These are phyloP conservation scores for Purpureocillium takamizusanense DNA, from an alignment of 2,329 filamentous ascomycete species.

Conservation along the genomic window DNA sequence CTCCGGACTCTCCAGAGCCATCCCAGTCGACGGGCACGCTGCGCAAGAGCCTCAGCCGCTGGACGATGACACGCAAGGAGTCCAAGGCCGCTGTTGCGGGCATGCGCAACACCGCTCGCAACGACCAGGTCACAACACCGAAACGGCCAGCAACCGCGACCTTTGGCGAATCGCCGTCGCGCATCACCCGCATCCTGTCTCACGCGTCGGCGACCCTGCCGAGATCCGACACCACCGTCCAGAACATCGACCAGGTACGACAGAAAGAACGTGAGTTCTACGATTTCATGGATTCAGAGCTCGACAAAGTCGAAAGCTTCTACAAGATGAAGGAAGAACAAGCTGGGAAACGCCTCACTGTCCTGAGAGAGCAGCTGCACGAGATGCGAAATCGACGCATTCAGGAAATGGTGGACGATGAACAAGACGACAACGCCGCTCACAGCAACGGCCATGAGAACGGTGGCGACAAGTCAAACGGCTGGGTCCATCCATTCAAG, in stretches of 20 bases:
- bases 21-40: conserved; percentile 8
- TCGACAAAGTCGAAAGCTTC: conserved; percentile 87
- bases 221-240: conserved; percentile 32
- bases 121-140: conserved; percentile 6
- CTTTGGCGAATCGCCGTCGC: conserved; percentile 15
- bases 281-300: conserved; percentile 69
- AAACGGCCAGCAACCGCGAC: conserved; percentile 5
- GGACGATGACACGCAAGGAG: conserved; percentile 24
- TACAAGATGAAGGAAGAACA: conserved; percentile 85
- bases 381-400: conserved; percentile 83
- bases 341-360: conserved; percentile 59
- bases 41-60: conserved; percentile 12
- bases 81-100: conserved; percentile 19
- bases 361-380: conserved; percentile 77
- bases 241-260: conserved; percentile 53
- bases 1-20: conserved; percentile 17
- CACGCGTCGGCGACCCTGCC: conserved; percentile 13
- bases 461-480: conserved; percentile 18
- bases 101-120: conserved; percentile 2
- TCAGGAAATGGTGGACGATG: conserved; percentile 52
- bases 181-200: conserved; percentile 25
- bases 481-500: conserved; percentile 46
- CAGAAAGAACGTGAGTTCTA: conserved; percentile 79
- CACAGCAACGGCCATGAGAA: conserved; percentile 13
- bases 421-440: conserved; percentile 18